A percentile compares a stretch with the other conserved stretches of the same genome.
Evolutionary conservation across 2,329 filamentous ascomycete genomes (phyloP).

Genomic region (Amauroascus verrucosus): DNA sequence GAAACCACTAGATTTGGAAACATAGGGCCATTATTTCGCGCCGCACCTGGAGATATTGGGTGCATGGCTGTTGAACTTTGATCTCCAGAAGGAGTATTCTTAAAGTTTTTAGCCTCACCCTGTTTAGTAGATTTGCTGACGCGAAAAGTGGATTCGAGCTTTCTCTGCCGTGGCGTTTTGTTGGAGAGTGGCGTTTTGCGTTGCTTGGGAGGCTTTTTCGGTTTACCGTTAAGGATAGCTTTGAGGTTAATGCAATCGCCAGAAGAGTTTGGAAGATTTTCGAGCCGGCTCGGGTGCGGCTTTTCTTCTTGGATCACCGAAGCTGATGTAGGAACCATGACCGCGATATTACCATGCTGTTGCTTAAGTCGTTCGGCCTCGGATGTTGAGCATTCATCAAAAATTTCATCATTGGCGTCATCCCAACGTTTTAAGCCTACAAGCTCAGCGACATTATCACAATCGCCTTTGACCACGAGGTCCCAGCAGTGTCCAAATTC

Average conservation of each 20-base stretch:
- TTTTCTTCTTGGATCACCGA: slow-evolving; percentile 27
- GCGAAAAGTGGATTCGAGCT: slow-evolving; percentile 11
- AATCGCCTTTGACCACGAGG: slow-evolving; percentile 73
- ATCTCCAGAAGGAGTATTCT: slow-evolving; percentile 20
- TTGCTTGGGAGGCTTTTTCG: slow-evolving; percentile 14
- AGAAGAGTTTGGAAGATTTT: slow-evolving; percentile 17
- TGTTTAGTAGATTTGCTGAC: slow-evolving; percentile 10
- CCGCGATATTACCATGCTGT: slow-evolving; percentile 32
- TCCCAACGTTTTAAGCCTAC: slow-evolving; percentile 53
- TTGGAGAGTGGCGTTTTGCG: slow-evolving; percentile 11
- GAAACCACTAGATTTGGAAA: slow-evolving; percentile 17
- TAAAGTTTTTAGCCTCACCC: slow-evolving; percentile 21
- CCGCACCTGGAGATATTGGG: slow-evolving; percentile 26
- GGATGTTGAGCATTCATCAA: slow-evolving; percentile 16
- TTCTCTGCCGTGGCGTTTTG: slow-evolving; percentile 1
- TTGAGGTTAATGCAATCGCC: slow-evolving; percentile 17
- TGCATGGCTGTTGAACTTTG: slow-evolving; percentile 27
- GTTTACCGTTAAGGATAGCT: slow-evolving; percentile 18
- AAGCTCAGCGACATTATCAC: slow-evolving; percentile 73
- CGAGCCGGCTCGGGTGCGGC: background rate
- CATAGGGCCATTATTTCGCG: slow-evolving; percentile 30
- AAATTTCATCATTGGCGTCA: slow-evolving; percentile 30
- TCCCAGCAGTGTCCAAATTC: slow-evolving; percentile 94
- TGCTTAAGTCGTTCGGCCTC: slow-evolving; percentile 37
- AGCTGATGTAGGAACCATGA: slow-evolving; percentile 29